These are phyloP conservation scores for Rubia peregrina DNA, from an alignment of 305 asterid genomes.

Conservation along the genomic window DNA sequence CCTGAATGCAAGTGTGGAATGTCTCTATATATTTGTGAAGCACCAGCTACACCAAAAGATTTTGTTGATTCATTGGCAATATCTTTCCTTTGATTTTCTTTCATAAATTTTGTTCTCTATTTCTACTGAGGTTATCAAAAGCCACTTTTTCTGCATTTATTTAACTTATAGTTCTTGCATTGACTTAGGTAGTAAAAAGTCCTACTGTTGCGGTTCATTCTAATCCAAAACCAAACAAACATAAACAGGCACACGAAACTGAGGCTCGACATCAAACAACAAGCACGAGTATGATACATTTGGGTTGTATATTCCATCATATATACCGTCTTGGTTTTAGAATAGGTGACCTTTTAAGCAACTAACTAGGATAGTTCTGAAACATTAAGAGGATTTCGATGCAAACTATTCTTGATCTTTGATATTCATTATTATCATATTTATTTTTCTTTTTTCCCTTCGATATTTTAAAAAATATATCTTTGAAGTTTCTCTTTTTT, in stretches of 20 bases:
- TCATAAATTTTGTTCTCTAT: not conserved
- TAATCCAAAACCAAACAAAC: constrained; percentile 53
- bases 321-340: not conserved
- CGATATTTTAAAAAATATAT: not conserved
- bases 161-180: not conserved
- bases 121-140: constrained; percentile 30
- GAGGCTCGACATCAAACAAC: constrained; percentile 75
- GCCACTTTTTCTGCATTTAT: constrained; percentile 19
- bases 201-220: constrained; percentile 28
- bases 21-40: constrained; percentile 98
- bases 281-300: constrained; percentile 50
- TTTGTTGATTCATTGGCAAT: constrained; percentile 42
- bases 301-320: not conserved
- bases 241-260: constrained; percentile 42
- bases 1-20: constrained; percentile 89
- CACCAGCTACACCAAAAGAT: constrained; percentile 54
- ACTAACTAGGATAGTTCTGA: not conserved
- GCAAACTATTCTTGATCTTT: not conserved
- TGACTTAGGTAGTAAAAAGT: constrained; percentile 33
- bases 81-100: constrained; percentile 3
- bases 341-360: not conserved
- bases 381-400: not conserved
- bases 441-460: not conserved
- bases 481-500: not conserved
- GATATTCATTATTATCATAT: no score